Evolutionary conservation across 495 filamentous ascomycete species (phyloP).

Genomic region (Wilcoxina mikolae): DNA sequence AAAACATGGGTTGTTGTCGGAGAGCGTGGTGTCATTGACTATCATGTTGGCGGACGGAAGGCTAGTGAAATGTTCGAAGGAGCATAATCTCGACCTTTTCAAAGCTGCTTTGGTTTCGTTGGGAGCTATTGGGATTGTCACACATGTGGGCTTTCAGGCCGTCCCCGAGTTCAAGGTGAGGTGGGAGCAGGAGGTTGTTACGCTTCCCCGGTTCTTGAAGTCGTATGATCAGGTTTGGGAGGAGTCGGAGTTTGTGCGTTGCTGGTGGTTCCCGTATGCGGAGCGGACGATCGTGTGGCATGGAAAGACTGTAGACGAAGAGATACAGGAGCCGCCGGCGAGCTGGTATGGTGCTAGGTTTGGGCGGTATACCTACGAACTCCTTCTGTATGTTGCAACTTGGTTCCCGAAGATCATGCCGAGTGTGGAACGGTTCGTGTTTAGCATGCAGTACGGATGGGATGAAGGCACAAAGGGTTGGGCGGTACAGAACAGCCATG

Average conservation of each 20-base stretch:
- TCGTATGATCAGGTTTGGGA: conserved; percentile 76
- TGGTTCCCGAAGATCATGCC: conserved; percentile 70
- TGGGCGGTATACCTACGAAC: conserved; percentile 81
- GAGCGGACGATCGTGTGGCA: conserved; percentile 74
- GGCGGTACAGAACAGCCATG: conserved; percentile 63
- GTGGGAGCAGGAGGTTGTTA: conserved; percentile 68
- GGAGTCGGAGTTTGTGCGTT: conserved; percentile 68
- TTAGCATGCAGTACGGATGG: conserved; percentile 92
- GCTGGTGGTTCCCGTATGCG: conserved; percentile 97
- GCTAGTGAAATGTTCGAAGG: conserved; percentile 54
- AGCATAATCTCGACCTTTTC: conserved; percentile 63
- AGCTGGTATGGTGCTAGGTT: conserved; percentile 68
- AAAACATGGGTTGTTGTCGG: conserved; percentile 66
- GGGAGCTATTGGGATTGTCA: conserved; percentile 79
- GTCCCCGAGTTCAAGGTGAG: conserved; percentile 60
- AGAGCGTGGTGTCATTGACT: conserved; percentile 53
- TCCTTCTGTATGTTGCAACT: conserved; percentile 60
- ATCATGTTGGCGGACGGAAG: conserved; percentile 75
- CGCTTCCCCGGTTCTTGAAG: conserved; percentile 48
- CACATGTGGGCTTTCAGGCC: conserved; percentile 71
- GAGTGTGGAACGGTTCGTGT: conserved; percentile 82
- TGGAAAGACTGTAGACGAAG: conserved; percentile 55
- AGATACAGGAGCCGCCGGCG: conserved; percentile 36
- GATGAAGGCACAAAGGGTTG: conserved; percentile 45
- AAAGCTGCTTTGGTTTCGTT: conserved; percentile 75